Evolutionary conservation across 495 filamentous ascomycete genomes (phyloP).

Genomic region (Aspergillus cavernicola): DNA sequence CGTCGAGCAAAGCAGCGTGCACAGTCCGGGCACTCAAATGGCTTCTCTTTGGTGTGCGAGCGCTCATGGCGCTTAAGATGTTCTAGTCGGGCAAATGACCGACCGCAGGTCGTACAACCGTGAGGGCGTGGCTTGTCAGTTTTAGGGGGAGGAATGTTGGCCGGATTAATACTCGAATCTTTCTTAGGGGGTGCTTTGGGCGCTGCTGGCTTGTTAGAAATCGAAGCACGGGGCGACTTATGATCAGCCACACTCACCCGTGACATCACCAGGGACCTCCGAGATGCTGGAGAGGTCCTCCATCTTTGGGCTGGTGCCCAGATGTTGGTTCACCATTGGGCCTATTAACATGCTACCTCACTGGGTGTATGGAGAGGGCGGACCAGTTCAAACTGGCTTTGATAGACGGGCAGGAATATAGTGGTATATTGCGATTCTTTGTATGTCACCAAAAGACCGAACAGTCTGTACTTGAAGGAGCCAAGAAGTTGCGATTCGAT

Average conservation of each 20-base stretch:
- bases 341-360: constrained; percentile 34
- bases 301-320: constrained; percentile 33
- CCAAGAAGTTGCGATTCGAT: background rate
- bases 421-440: background rate
- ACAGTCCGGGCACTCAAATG: constrained; percentile 97
- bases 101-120: constrained; percentile 86
- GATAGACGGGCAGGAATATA: background rate
- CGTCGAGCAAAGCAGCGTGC: constrained; percentile 90
- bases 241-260: constrained; percentile 26
- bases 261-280: constrained; percentile 40
- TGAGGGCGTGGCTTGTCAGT: constrained; percentile 97
- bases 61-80: constrained; percentile 98
- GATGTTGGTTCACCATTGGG: constrained; percentile 40
- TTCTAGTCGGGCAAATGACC: constrained; percentile 92
- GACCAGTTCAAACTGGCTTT: background rate
- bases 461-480: background rate
- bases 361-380: background rate
- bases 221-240: background rate
- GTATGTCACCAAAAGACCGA: background rate
- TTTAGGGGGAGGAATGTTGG: constrained; percentile 67
- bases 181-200: constrained; percentile 33
- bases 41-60: constrained; percentile 98
- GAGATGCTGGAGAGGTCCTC: constrained; percentile 46
- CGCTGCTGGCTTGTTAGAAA: constrained; percentile 19
- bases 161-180: constrained; percentile 29